A percentile compares a stretch with the other conserved stretches of the same genome.
phyloP scores from a whole-genome alignment of 805 yeast species.

The Allodekkera sacchari region DNA sequence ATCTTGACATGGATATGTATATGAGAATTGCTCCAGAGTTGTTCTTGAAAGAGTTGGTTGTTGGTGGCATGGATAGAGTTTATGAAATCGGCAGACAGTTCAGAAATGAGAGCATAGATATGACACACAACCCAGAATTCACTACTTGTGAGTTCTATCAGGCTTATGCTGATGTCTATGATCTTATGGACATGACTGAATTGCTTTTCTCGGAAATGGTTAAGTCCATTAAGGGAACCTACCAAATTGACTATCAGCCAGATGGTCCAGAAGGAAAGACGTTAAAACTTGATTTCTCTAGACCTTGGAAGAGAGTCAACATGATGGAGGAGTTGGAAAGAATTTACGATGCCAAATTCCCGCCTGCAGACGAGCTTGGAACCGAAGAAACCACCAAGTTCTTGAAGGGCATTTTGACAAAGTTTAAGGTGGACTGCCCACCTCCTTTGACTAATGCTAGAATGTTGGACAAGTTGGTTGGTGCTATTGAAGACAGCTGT shows the following conservation, averaged over 20 bases:
- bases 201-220: constrained; percentile 94
- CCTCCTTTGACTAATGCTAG: constrained; percentile 93
- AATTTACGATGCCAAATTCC: constrained; percentile 79
- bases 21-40: constrained; percentile 99
- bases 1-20: constrained; percentile 89
- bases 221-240: constrained; percentile 86
- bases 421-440: constrained; percentile 79
- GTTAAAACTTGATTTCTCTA: constrained; percentile 72
- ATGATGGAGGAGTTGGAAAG: constrained; percentile 96
- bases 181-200: constrained; percentile 93
- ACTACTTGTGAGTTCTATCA: constrained; percentile 98
- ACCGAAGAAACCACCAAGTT: constrained; percentile 89
- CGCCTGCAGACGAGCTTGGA: constrained; percentile 91
- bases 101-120: constrained; percentile 97
- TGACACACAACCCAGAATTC: constrained; percentile 98
- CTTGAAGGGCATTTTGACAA: constrained; percentile 69
- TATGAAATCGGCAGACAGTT: constrained; percentile 98
- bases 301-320: constrained; percentile 98
- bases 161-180: constrained; percentile 96
- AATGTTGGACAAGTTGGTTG: constrained; percentile 96
- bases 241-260: constrained; percentile 83
- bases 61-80: constrained; percentile 97
- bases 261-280: constrained; percentile 84
- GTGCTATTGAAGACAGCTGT: constrained; percentile 90
- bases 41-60: constrained; percentile 91